Evolutionary conservation across 1,284 basidiomycete species (phyloP).

Genomic region (Cryptococcus hybrid): DNA sequence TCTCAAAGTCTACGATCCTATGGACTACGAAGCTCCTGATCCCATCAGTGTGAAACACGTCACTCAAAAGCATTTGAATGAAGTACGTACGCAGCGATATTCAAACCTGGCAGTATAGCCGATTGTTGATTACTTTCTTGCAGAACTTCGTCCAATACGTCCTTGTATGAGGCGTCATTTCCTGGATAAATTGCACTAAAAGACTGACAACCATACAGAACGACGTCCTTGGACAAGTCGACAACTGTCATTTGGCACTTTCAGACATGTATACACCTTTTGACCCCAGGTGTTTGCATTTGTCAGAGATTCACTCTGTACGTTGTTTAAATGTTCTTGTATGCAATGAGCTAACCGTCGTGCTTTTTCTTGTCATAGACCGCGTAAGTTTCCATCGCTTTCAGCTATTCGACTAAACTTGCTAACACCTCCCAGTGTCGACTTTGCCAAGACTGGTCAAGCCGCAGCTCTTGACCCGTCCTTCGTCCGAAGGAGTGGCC

Average conservation of each 20-base stretch:
- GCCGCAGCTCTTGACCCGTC: conserved; percentile 32
- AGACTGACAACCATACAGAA: conserved; percentile 20
- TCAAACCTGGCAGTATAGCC: neutral
- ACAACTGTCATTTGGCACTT: conserved; percentile 44
- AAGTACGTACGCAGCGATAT: conserved; percentile 26
- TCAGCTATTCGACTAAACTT: neutral
- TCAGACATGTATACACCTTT: conserved; percentile 32
- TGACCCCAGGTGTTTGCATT: conserved; percentile 22
- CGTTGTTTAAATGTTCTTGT: conserved; percentile 12
- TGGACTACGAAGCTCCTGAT: conserved; percentile 43
- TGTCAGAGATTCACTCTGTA: conserved; percentile 42
- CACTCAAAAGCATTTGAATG: conserved; percentile 42
- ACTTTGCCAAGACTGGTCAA: conserved; percentile 51
- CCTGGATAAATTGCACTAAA: neutral
- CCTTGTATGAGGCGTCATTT: conserved; percentile 16
- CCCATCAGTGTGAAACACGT: conserved; percentile 38
- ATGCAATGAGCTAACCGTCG: neutral
- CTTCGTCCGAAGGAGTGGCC: conserved; percentile 42
- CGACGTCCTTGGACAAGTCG: conserved; percentile 48
- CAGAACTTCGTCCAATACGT: conserved; percentile 48
- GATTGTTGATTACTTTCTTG: too few relatives aligned
- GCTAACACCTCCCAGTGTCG: conserved; percentile 29
- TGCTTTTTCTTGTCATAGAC: conserved; percentile 24
- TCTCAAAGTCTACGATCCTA: conserved; percentile 31
- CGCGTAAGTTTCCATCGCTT: conserved; percentile 25